A percentile compares a stretch with the other conserved stretches of the same genome.
These are phyloP conservation scores for Lactarius sp. DNA, from an alignment of 768 basidiomycete genomes.

Conservation along the genomic window DNA sequence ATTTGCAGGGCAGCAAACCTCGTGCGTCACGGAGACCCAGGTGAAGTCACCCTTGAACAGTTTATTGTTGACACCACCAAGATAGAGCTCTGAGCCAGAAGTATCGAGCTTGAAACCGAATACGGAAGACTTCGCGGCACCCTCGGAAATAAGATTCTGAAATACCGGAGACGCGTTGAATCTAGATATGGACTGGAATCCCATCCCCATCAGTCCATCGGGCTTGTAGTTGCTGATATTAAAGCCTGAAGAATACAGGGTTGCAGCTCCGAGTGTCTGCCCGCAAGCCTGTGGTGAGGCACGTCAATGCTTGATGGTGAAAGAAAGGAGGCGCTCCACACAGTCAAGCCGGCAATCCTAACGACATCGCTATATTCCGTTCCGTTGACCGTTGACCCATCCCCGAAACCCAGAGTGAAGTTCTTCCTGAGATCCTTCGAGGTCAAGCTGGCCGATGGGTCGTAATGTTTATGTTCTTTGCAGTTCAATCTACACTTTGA, in stretches of 20 bases:
- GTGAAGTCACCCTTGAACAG: slow-evolving; percentile 6
- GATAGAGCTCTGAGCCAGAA: slow-evolving; percentile 27
- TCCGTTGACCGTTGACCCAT: background rate
- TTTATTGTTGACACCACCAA: slow-evolving; percentile 7
- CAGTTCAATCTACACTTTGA: background rate
- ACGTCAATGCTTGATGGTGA: background rate
- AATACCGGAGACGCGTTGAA: slow-evolving; percentile 29
- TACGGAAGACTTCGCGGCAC: slow-evolving; percentile 32
- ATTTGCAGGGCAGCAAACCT: background rate
- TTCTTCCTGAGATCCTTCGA: background rate
- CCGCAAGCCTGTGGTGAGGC: slow-evolving; percentile 24
- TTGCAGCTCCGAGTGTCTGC: slow-evolving; percentile 46
- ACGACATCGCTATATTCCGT: background rate
- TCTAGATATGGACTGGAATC: slow-evolving; percentile 29
- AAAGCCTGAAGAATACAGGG: slow-evolving; percentile 36
- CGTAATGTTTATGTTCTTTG: background rate
- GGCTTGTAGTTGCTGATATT: slow-evolving; percentile 29
- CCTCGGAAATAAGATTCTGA: slow-evolving; percentile 41
- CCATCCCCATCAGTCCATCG: slow-evolving; percentile 45
- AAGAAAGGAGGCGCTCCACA: background rate
- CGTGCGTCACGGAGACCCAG: background rate
- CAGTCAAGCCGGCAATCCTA: slow-evolving; percentile 34
- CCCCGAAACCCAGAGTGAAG: background rate
- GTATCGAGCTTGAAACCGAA: slow-evolving; percentile 47
- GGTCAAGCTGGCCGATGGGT: background rate